Evolutionary conservation across 2,329 filamentous ascomycete genomes (phyloP).

Genomic region (Pseudophaeomoniella oleicola): DNA sequence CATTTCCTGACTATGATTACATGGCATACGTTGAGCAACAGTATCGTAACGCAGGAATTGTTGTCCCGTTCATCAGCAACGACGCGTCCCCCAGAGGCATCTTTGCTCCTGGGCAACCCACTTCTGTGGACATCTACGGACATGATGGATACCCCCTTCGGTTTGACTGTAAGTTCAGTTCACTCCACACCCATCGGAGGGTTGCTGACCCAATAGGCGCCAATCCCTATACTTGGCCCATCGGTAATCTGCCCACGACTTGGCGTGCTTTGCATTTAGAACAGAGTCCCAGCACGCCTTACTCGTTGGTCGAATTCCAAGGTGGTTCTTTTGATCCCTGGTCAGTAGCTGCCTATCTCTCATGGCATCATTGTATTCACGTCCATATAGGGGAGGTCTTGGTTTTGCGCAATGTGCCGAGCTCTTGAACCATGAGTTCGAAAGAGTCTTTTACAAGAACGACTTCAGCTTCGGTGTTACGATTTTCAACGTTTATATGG

Average conservation of each 20-base stretch:
- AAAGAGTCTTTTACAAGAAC: slow-evolving; percentile 69
- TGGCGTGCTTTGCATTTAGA: slow-evolving; percentile 10
- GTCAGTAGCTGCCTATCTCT: too few relatives aligned
- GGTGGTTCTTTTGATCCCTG: slow-evolving; percentile 10
- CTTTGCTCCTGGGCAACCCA: slow-evolving; percentile 47
- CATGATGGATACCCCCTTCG: slow-evolving; percentile 27
- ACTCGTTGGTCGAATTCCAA: slow-evolving; percentile 15
- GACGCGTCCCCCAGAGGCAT: slow-evolving; percentile 49
- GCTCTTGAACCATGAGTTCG: slow-evolving; percentile 57
- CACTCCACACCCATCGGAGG: neutral
- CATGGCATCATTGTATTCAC: too few relatives aligned
- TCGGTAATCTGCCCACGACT: slow-evolving; percentile 10
- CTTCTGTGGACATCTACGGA: slow-evolving; percentile 50
- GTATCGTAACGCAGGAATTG: slow-evolving; percentile 50
- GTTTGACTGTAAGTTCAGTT: slow-evolving; percentile 9
- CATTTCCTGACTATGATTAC: slow-evolving; percentile 39
- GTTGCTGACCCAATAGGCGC: slow-evolving; percentile 1
- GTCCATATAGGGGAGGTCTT: slow-evolving; percentile 4
- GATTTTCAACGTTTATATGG: slow-evolving; percentile 63
- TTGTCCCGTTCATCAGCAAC: slow-evolving; percentile 63
- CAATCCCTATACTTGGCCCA: slow-evolving; percentile 11
- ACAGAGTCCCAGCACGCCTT: slow-evolving; percentile 12
- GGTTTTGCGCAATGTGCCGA: slow-evolving; percentile 37
- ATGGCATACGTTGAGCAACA: slow-evolving; percentile 58
- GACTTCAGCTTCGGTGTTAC: slow-evolving; percentile 50